Evolutionary conservation across 257 asterid genomes (phyloP).

Genomic region (Striga asiatica): DNA sequence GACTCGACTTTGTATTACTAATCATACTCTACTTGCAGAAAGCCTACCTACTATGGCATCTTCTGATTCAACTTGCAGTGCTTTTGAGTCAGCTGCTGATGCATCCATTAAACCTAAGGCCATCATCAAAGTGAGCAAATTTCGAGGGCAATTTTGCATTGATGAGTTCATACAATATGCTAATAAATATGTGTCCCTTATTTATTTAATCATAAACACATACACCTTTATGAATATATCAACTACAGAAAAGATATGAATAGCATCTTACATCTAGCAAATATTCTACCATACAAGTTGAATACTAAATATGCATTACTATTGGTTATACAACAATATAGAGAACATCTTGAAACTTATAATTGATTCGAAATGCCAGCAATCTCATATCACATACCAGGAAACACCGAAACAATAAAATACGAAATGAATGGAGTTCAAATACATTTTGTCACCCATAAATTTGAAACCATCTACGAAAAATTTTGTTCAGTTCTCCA

Average conservation of each 20-base stretch:
- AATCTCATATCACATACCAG: too few species aligned
- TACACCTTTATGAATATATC: neutral
- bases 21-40: neutral
- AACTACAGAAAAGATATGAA: neutral
- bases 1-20: too few species aligned
- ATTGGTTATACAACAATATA: neutral
- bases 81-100: constrained; percentile 10
- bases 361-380: too few species aligned
- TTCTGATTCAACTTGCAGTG: constrained; percentile 22
- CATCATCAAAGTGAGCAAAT: neutral
- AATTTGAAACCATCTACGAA: too few species aligned
- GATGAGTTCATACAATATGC: neutral
- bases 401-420: too few species aligned
- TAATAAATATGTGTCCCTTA: neutral
- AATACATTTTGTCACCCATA: too few species aligned
- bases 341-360: neutral
- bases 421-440: too few species aligned
- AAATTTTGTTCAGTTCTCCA: too few species aligned
- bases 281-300: too few species aligned
- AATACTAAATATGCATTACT: too few species aligned
- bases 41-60: constrained; percentile 26
- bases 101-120: constrained; percentile 17
- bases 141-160: neutral
- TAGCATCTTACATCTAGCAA: too few species aligned
- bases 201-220: neutral